These are phyloP conservation scores for Dendrobium chrysotoxum DNA, from an alignment of 106 monocot genomes.

Conservation along the genomic window DNA sequence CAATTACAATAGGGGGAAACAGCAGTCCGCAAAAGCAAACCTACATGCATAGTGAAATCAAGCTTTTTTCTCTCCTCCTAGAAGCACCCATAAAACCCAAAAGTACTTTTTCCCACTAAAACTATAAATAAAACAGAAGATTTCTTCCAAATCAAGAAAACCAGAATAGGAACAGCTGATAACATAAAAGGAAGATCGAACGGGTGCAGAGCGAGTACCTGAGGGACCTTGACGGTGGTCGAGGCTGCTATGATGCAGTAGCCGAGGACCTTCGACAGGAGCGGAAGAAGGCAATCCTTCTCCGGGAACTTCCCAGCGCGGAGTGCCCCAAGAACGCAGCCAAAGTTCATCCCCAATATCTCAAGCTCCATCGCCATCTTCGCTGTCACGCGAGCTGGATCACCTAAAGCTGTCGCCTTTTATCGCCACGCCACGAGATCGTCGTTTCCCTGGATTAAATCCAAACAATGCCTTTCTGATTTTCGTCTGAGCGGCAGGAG, in stretches of 20 bases:
- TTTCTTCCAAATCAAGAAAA: background rate
- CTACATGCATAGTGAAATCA: no score
- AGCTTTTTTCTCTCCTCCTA: no score
- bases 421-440: no score
- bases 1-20: no score
- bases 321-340: conserved; percentile 62
- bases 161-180: background rate
- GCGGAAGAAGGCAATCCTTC: conserved; percentile 71
- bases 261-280: conserved; percentile 84
- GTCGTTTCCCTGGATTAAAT: no score
- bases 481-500: no score
- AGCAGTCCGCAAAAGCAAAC: no score
- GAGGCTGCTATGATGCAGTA: conserved; percentile 94
- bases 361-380: conserved; percentile 44
- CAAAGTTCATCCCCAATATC: conserved; percentile 84
- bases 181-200: background rate
- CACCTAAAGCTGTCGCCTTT: no score
- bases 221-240: conserved; percentile 91
- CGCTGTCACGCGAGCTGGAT: background rate
- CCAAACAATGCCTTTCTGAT: no score
- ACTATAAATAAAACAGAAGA: background rate
- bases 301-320: conserved; percentile 48
- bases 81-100: no score
- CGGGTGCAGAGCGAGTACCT: conserved; percentile 23
- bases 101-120: no score